Evolutionary conservation across 225 moss, liverwort and hornwort species (phyloP).

Genomic region (Pleurozium schreberi): DNA sequence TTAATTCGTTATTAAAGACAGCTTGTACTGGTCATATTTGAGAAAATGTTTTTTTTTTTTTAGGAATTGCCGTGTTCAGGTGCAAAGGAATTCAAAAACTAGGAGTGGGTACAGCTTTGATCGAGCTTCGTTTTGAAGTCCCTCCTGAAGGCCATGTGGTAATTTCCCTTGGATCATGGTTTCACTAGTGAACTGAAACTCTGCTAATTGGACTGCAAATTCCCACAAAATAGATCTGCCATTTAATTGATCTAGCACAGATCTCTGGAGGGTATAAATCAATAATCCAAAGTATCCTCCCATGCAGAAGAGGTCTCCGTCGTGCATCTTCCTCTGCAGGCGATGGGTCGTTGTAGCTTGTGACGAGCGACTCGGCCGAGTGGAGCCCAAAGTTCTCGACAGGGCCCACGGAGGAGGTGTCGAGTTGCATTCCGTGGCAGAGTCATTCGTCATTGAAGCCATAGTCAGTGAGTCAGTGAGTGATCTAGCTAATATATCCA

Average conservation of each 20-base stretch:
- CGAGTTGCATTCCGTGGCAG: not conserved
- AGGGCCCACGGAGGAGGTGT: not conserved
- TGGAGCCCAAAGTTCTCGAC: not conserved
- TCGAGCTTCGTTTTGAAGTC: not conserved
- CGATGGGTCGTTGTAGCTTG: not conserved
- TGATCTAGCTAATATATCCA: not conserved
- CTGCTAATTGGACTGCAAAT: not conserved
- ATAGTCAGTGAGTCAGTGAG: not conserved
- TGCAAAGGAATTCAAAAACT: not conserved
- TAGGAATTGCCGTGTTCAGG: not conserved
- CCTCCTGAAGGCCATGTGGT: not conserved
- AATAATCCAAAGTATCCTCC: not conserved
- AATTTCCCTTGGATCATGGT: not conserved
- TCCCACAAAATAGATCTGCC: not conserved
- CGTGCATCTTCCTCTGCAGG: not conserved
- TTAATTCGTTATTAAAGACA: not conserved
- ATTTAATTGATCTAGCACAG: not conserved
- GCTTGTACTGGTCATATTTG: not conserved
- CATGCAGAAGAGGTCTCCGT: not conserved
- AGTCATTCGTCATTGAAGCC: not conserved
- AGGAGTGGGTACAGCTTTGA: not conserved
- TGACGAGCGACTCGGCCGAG: not conserved
- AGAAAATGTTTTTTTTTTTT: not conserved
- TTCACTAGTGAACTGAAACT: not conserved
- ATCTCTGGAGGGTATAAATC: not conserved